Evolutionary conservation across 2,329 filamentous ascomycete species (phyloP).

Genomic region (Shiraia sp.): DNA sequence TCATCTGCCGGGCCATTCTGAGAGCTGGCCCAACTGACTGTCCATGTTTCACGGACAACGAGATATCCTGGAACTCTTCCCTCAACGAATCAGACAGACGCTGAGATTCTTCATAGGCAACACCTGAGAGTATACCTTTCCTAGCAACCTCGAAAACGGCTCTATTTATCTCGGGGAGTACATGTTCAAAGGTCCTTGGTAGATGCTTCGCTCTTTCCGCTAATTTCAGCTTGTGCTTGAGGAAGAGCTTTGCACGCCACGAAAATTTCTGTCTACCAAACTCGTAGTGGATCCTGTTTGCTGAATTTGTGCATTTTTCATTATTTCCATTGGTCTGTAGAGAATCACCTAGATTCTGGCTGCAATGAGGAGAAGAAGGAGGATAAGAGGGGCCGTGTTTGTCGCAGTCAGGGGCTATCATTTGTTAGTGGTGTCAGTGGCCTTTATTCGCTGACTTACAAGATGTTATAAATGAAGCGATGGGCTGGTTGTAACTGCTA

Average conservation of each 20-base stretch:
- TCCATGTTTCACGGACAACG: too few species aligned
- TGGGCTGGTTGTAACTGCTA: constrained; percentile 2
- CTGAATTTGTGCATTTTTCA: too few species aligned
- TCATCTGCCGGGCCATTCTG: too few species aligned
- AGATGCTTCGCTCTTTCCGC: constrained; percentile 5
- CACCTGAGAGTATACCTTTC: too few species aligned
- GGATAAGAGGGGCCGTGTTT: background rate
- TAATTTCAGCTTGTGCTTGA: constrained; percentile 20
- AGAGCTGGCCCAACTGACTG: too few species aligned
- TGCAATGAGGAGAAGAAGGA: too few species aligned
- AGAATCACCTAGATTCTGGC: too few species aligned
- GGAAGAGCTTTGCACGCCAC: constrained; percentile 17
- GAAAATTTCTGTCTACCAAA: constrained; percentile 2
- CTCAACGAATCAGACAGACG: too few species aligned
- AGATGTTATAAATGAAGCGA: constrained; percentile 5
- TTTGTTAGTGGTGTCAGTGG: background rate
- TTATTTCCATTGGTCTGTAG: too few species aligned
- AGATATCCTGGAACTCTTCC: too few species aligned
- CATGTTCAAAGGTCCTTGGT: constrained; percentile 1
- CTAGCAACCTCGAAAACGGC: too few species aligned
- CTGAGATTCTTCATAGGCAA: too few species aligned
- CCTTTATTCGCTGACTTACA: constrained; percentile 3
- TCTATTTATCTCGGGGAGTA: constrained; percentile 9
- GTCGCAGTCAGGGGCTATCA: background rate
- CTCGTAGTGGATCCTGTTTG: background rate